Conservation (phyloP, 768 basidiomycete species). For the Boletus rubropictus region DNA sequence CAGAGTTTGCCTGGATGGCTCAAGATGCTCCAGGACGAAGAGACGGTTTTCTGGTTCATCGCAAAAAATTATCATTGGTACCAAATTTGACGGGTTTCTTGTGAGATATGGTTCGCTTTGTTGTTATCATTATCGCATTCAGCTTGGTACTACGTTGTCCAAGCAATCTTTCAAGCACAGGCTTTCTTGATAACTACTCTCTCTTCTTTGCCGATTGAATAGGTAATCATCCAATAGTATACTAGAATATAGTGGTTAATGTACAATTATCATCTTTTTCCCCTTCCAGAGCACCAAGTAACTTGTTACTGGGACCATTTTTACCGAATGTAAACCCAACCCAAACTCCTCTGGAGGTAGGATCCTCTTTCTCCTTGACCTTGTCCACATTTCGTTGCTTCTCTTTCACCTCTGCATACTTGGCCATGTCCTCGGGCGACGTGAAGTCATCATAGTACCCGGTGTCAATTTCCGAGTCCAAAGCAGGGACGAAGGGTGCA, state of each 20-base stretch:
- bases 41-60: slow-evolving; percentile 55
- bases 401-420: slow-evolving; percentile 97
- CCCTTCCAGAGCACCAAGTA: slow-evolving; percentile 23
- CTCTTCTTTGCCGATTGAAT: no score
- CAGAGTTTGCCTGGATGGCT: slow-evolving; percentile 23
- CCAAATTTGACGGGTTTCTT: slow-evolving; percentile 35
- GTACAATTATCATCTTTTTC: slow-evolving; percentile 44
- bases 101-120: neutral
- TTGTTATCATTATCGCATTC: slow-evolving; percentile 20
- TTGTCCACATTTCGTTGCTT: slow-evolving; percentile 93
- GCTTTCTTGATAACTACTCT: no score
- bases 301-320: slow-evolving; percentile 58
- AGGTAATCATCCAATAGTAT: neutral
- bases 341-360: slow-evolving; percentile 71
- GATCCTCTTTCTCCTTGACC: slow-evolving; percentile 84
- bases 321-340: slow-evolving; percentile 91
- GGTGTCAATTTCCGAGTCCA: slow-evolving; percentile 92
- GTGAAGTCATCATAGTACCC: slow-evolving; percentile 94
- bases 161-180: no score
- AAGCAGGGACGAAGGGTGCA: slow-evolving; percentile 90
- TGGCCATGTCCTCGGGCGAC: slow-evolving; percentile 90
- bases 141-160: neutral
- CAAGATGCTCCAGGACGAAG: slow-evolving; percentile 43
- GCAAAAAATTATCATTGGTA: slow-evolving; percentile 60
- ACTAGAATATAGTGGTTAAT: slow-evolving; percentile 55